These are phyloP conservation scores for Lachancea fermentati DNA, from an alignment of 805 yeast species.

Conservation along the genomic window DNA sequence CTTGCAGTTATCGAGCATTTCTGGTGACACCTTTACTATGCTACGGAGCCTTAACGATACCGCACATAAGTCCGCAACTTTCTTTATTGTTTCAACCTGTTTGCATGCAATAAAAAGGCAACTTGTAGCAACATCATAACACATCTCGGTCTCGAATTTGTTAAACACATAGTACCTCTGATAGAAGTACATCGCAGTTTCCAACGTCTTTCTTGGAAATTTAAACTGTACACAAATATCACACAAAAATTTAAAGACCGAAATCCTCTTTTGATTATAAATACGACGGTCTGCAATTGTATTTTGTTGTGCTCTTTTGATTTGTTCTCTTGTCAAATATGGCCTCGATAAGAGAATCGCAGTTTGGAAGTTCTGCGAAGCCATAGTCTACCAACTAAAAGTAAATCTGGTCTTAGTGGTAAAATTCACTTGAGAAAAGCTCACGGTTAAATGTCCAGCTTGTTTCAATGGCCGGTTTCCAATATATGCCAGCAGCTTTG, in stretches of 20 bases:
- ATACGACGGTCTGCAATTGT: conserved; percentile 48
- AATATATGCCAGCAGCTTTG: too few species aligned
- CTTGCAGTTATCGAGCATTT: conserved; percentile 47
- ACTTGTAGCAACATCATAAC: conserved; percentile 61
- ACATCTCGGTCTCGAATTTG: conserved; percentile 47
- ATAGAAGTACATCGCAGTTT: conserved; percentile 64
- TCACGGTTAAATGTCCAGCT: too few species aligned
- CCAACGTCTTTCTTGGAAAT: conserved; percentile 65
- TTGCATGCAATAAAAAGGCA: conserved; percentile 68
- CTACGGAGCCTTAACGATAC: conserved; percentile 35
- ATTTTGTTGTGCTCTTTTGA: conserved; percentile 43
- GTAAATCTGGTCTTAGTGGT: neutral
- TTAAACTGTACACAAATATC: conserved; percentile 49
- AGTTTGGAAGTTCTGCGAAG: conserved; percentile 17
- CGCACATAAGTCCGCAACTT: conserved; percentile 52
- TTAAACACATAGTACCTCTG: conserved; percentile 69
- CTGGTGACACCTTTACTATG: conserved; percentile 23
- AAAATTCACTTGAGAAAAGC: too few species aligned
- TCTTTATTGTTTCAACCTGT: conserved; percentile 79
- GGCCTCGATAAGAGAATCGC: conserved; percentile 48
- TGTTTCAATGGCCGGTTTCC: too few species aligned
- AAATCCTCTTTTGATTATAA: conserved; percentile 47
- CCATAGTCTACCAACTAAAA: conserved; percentile 13
- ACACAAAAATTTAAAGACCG: conserved; percentile 49
- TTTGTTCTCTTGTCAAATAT: conserved; percentile 49